phyloP scores from a whole-genome alignment of 2,329 filamentous ascomycete genomes.

The Leptographium procerum region DNA sequence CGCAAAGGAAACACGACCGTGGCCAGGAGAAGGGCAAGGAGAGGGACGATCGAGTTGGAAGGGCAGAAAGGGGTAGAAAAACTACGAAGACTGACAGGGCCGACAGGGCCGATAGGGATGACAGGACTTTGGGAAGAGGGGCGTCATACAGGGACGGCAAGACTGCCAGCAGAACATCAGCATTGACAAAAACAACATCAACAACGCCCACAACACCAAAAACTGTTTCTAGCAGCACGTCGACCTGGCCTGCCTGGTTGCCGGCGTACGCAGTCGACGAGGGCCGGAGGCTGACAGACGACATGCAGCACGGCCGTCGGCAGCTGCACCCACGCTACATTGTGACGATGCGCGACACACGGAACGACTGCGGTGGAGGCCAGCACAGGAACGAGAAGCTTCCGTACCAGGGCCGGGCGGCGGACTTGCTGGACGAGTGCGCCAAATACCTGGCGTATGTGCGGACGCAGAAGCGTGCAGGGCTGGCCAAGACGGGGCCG shows the following conservation, averaged over 20 bases:
- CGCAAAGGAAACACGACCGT: background rate
- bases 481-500: background rate
- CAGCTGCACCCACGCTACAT: background rate
- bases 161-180: background rate
- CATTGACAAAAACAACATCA: background rate
- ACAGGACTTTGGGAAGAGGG: background rate
- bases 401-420: background rate
- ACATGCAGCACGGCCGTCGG: background rate
- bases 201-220: background rate
- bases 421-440: background rate
- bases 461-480: background rate
- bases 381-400: background rate
- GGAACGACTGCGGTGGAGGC: background rate
- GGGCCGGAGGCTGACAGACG: background rate
- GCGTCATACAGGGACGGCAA: background rate
- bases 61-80: background rate
- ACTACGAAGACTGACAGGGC: background rate
- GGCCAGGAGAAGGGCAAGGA: background rate
- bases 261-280: background rate
- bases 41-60: background rate
- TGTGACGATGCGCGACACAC: background rate
- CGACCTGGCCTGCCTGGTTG: background rate
- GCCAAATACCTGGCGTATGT: background rate
- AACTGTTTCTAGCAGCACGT: background rate
- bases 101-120: background rate